Base-by-base conservation (phyloP, 2,329 filamentous ascomycete species). In the Mollisia scopiformis region DNA sequence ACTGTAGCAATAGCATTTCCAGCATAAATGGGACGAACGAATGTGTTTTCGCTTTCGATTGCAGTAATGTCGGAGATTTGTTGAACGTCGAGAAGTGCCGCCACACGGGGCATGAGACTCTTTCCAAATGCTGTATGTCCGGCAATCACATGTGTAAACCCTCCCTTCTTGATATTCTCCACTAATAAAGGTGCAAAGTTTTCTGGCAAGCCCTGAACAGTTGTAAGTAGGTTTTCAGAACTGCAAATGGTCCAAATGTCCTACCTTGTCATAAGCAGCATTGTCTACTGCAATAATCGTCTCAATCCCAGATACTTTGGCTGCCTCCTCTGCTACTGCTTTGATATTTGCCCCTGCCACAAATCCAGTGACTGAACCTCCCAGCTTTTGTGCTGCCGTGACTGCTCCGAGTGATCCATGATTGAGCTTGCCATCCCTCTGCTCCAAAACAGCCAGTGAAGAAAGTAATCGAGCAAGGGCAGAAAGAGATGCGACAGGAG, bases 1-100 rank as follows among this genome's bases (percentile, higher is more conserved):
- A 99, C 93, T 10, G 95, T 99, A 35, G 96, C 87, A 73, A 99
- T 97, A 51, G 94, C 95, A 74, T 99, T 99, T 58, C 95, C 95
- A 60, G 95, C 95, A 76, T 99, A 99, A 73, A 99, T 97, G 28
- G 95, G 94, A 59, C 95, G 90, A 58, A 97, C 90, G 72, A 99
- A 99, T 13, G 92, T 97, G 76, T 94, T 93, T 76, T 97, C 93
- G 76, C 86, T 86, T 77, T 97, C 88, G 73, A 99, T 90, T 1
- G 79, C 83, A 19, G 88, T 97, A 68, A 98, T 91, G 75, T 99
- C 95, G 47, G 93, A 97, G 63, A 99, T 88, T 75, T 96, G 93
- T 79, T 97, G 93, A 35, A 89, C 87, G 75, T 99, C 95, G 61
- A 99, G 83, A 58, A 99, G 81, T 21, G 95, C 95, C 21, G 95